phyloP scores from a whole-genome alignment of 169 alveolate genomes.

The Plasmodium billcollinsi region DNA sequence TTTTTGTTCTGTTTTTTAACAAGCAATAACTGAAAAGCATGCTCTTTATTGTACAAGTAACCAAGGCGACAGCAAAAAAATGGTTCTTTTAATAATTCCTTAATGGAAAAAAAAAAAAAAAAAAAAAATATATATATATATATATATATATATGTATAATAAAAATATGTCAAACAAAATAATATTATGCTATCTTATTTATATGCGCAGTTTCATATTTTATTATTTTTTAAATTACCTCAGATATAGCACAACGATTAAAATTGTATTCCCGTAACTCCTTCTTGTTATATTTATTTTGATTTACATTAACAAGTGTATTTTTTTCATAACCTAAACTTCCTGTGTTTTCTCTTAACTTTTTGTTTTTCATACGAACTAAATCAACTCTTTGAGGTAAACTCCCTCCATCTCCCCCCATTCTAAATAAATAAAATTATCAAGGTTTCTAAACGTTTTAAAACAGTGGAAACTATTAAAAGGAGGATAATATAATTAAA shows the following conservation, averaged over 20 bases:
- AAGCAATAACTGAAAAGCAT: slow-evolving; percentile 21
- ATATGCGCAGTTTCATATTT: not conserved
- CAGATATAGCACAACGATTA: slow-evolving; percentile 62
- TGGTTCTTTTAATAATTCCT: slow-evolving; percentile 66
- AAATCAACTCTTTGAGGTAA: slow-evolving; percentile 71
- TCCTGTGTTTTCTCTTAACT: slow-evolving; percentile 56
- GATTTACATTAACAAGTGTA: slow-evolving; percentile 53
- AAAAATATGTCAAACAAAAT: not conserved
- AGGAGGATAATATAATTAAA: too few species aligned
- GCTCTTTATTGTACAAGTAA: slow-evolving; percentile 53
- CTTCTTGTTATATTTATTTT: slow-evolving; percentile 23
- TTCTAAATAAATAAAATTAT: not conserved
- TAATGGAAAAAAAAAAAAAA: not conserved
- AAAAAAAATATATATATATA: not conserved
- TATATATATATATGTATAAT: not conserved
- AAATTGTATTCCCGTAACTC: slow-evolving; percentile 58
- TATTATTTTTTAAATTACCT: slow-evolving; percentile 10
- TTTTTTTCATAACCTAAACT: slow-evolving; percentile 74
- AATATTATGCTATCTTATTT: not conserved
- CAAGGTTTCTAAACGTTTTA: too few species aligned
- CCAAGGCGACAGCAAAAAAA: slow-evolving; percentile 71
- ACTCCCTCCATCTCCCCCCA: slow-evolving; percentile 78
- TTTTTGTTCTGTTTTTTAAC: slow-evolving; percentile 54
- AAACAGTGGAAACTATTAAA: too few species aligned
- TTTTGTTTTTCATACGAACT: slow-evolving; percentile 69